Percentiles rank a stretch among this genome's conserved stretches.
Conservation (phyloP, 2,329 filamentous ascomycete genomes). For the Corynespora cassiicola region DNA sequence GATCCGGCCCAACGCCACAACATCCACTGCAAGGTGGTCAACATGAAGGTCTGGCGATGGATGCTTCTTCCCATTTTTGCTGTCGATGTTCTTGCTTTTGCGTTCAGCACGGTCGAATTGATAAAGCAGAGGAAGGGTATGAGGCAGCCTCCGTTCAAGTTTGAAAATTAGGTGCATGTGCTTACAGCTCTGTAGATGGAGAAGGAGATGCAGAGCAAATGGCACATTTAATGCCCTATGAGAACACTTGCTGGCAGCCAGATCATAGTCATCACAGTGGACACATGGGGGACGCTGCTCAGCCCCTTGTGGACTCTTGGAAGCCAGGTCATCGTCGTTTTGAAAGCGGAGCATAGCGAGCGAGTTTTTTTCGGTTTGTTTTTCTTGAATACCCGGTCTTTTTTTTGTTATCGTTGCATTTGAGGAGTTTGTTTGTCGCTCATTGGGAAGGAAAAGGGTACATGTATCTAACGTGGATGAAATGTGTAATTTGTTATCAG, state of each 20-base stretch:
- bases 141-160: background rate
- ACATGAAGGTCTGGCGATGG: slow-evolving; percentile 42
- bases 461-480: too few species aligned
- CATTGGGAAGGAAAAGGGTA: too few species aligned
- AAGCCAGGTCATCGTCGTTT: slow-evolving; percentile 2
- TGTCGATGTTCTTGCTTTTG: slow-evolving; percentile 26
- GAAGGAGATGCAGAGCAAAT: slow-evolving; percentile 10
- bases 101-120: slow-evolving; percentile 22
- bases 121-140: slow-evolving; percentile 26
- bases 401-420: slow-evolving; percentile 1
- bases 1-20: slow-evolving; percentile 17
- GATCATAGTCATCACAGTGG: too few species aligned
- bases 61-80: slow-evolving; percentile 38
- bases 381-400: background rate
- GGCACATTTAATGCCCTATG: slow-evolving; percentile 10
- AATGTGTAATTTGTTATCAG: too few species aligned
- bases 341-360: slow-evolving; percentile 7
- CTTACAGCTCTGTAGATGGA: slow-evolving; percentile 13
- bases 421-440: too few species aligned
- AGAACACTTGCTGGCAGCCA: slow-evolving; percentile 1
- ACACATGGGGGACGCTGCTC: too few species aligned
- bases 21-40: slow-evolving; percentile 27
- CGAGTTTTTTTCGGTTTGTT: background rate
- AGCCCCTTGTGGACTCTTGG: background rate
- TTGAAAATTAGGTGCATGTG: slow-evolving; percentile 8